Conservation (phyloP, 495 filamentous ascomycete species). For the Penicillium daleae region DNA sequence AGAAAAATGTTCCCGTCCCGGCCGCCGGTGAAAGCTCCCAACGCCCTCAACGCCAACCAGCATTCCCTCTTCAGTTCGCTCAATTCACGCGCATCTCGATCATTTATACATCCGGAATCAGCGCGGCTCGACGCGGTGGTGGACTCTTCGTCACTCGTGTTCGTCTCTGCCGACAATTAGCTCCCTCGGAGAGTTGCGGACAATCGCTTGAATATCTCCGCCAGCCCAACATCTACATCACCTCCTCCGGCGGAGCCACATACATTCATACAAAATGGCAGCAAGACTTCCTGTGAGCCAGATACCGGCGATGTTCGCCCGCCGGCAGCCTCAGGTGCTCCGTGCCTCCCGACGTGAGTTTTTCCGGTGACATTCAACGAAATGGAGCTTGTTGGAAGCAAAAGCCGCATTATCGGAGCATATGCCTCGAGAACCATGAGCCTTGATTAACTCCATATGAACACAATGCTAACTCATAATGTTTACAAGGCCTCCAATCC, state of each 20-base stretch:
- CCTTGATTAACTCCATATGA: neutral
- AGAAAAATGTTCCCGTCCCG: slow-evolving; percentile 55
- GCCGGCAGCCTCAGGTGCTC: slow-evolving; percentile 41
- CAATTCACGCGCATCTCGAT: slow-evolving; percentile 7
- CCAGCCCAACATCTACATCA: slow-evolving; percentile 16
- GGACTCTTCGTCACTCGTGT: slow-evolving; percentile 36
- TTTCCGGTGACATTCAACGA: slow-evolving; percentile 7
- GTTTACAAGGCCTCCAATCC: slow-evolving; percentile 38
- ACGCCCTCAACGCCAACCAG: slow-evolving; percentile 45
- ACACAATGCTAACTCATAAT: slow-evolving; percentile 6
- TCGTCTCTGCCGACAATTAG: slow-evolving; percentile 30
- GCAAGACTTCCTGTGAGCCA: slow-evolving; percentile 41
- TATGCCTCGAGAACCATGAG: neutral
- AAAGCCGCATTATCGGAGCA: slow-evolving; percentile 13
- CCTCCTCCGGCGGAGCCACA: slow-evolving; percentile 12
- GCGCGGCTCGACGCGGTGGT: slow-evolving; percentile 34
- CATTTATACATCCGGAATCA: slow-evolving; percentile 15
- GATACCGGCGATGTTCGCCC: slow-evolving; percentile 44
- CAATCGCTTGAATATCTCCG: slow-evolving; percentile 23
- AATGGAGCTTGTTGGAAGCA: slow-evolving; percentile 4
- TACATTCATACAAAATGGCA: slow-evolving; percentile 39
- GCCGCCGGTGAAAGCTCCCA: slow-evolving; percentile 50
- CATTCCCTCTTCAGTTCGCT: slow-evolving; percentile 19
- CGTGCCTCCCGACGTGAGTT: slow-evolving; percentile 46
- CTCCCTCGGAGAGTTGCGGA: slow-evolving; percentile 30